phyloP scores from a whole-genome alignment of 164 flowering plant genomes.

The Magnolia kwangsiensis region DNA sequence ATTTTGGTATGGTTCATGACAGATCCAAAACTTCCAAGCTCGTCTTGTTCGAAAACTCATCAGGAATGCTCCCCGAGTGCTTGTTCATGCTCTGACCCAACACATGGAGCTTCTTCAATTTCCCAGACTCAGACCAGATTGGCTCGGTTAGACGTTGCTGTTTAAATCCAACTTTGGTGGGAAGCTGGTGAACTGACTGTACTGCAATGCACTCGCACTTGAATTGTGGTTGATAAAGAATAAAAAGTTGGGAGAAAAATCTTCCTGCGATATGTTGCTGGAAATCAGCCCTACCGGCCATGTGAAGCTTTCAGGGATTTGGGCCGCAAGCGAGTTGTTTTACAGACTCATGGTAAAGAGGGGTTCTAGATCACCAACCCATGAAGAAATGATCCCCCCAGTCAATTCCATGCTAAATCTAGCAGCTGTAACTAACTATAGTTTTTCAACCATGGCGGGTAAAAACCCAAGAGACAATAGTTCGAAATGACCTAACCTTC shows the following conservation, averaged over 20 bases:
- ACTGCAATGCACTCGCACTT: constrained; percentile 9
- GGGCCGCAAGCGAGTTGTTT: neutral
- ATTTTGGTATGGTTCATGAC: constrained; percentile 19
- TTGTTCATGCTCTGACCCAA: constrained; percentile 15
- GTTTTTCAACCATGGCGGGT: constrained; percentile 2
- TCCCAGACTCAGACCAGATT: constrained; percentile 17
- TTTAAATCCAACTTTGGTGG: constrained; percentile 11
- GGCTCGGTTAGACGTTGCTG: constrained; percentile 11
- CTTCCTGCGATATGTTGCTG: constrained; percentile 17
- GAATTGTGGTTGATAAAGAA: constrained; percentile 55
- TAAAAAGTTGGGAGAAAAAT: constrained; percentile 43
- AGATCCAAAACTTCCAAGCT: constrained; percentile 23
- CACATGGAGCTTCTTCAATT: constrained; percentile 11
- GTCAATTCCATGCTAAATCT: constrained; percentile 6
- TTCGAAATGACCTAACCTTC: neutral
- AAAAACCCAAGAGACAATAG: neutral
- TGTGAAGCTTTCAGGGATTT: constrained; percentile 28
- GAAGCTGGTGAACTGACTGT: constrained; percentile 8
- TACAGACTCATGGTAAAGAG: neutral
- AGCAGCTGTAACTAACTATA: neutral
- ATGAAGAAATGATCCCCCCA: neutral
- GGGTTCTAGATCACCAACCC: neutral
- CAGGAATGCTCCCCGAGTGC: constrained; percentile 11
- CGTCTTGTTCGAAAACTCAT: constrained; percentile 17
- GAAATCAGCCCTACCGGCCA: constrained; percentile 23